Base-by-base conservation (phyloP, 2,329 filamentous ascomycete species). In the Curvularia sp. region DNA sequence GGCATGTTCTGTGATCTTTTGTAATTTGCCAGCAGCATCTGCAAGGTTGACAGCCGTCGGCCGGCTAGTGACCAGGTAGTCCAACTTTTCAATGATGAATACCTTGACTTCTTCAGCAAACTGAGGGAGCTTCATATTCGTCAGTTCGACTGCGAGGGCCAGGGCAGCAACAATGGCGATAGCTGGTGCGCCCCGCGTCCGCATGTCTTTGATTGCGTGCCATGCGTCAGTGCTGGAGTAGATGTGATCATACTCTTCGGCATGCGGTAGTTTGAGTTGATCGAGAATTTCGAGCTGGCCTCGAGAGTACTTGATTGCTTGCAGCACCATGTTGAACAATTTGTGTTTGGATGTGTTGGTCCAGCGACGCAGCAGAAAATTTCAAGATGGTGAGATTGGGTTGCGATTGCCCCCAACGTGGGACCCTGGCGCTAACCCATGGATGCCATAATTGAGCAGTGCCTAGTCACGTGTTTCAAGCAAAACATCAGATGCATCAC, bases 111-210 rank as follows among this genome's bases (percentile, higher is more conserved):
- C 84, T 47, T 90, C 87, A 0, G 86, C 83, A 3, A 80, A 77
- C 32, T 78, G 62, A 1, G 85, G 79, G 5, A 83, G 67, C 64
- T 81, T 81, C 58, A 84, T 83, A 7, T 85, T 84, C 49, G 87
- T 81, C 8, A 98, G 79, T 76, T 98, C 94, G 8, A 97, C 91
- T 1, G 93, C 93, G 34, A 97, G 85, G 2, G 91, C 89, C 32
- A 99, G 85, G 19, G 91, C 91, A 21, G 95, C 95, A n/a, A 99
- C 95, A 64, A 99, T 98, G 43, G 95, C 95, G 76, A 99, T 99
- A 45, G 95, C 95, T 0, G 95, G 95, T 5, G 95, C 95, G 39
- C 92, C 90, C 51, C 87, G 82, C 53, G 82, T 92, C 70, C 91
- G 87, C 91, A 95, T 95, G 15, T 89, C 84, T 68, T 87, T 88